Conservation (phyloP, 2,329 filamentous ascomycete genomes). For the Aspergillus clavatus region DNA sequence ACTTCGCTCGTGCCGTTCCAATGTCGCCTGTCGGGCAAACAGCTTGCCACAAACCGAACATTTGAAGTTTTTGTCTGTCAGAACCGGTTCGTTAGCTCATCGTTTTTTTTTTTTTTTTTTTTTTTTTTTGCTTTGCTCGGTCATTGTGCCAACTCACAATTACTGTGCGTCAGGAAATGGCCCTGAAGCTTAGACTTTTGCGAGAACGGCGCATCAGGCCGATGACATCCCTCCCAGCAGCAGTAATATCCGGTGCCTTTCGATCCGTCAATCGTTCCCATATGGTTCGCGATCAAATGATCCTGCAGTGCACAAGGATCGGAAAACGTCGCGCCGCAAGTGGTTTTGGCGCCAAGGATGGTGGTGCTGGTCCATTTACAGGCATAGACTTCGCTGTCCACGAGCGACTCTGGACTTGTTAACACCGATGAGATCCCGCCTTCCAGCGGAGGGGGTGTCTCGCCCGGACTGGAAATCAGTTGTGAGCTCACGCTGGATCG, state of each 20-base stretch:
- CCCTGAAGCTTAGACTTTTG: conserved; percentile 44
- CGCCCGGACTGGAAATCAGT: conserved; percentile 32
- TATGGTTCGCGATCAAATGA: conserved; percentile 35
- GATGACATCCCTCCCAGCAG: conserved; percentile 41
- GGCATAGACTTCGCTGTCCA: conserved; percentile 31
- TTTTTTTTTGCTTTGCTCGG: too few relatives aligned
- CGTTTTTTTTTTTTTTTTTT: too few relatives aligned
- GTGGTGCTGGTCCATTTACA: conserved; percentile 37
- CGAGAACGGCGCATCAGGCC: conserved; percentile 41
- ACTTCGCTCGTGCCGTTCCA: conserved; percentile 42
- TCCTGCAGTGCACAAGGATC: conserved; percentile 37
- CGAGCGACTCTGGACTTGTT: conserved; percentile 33
- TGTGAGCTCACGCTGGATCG: conserved; percentile 36
- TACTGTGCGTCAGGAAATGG: conserved; percentile 43
- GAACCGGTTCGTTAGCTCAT: too few relatives aligned
- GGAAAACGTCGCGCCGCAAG: conserved; percentile 35
- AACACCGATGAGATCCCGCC: conserved; percentile 31
- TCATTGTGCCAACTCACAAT: conserved; percentile 29
- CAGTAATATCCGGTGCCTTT: conserved; percentile 43
- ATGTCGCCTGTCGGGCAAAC: conserved; percentile 41
- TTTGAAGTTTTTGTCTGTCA: conserved; percentile 41
- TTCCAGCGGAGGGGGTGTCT: conserved; percentile 35
- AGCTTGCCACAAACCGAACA: conserved; percentile 40
- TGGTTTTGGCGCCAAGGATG: conserved; percentile 22
- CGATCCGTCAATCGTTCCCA: conserved; percentile 33